Percentiles rank a stretch among this genome's conserved stretches.
phyloP scores from a whole-genome alignment of 352 stramenopile species.

The Globisporangium barbulae region DNA sequence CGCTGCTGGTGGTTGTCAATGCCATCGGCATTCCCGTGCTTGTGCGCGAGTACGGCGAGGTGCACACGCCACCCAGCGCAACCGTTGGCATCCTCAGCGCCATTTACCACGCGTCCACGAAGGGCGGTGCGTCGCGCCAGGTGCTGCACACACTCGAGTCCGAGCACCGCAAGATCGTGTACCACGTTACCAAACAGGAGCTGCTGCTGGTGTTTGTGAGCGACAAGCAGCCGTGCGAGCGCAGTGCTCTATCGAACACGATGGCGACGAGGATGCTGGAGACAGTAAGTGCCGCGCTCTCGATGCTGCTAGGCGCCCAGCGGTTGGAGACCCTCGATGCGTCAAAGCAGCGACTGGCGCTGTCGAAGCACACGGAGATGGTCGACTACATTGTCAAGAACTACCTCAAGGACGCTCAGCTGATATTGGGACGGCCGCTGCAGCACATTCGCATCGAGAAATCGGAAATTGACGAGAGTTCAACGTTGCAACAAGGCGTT shows the following conservation, averaged over 20 bases:
- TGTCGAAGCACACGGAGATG: slow-evolving; percentile 29
- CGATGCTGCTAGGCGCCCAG: slow-evolving; percentile 21
- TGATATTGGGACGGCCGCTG: slow-evolving; percentile 30
- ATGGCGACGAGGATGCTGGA: slow-evolving; percentile 27
- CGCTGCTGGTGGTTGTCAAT: slow-evolving; percentile 47
- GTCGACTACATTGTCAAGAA: slow-evolving; percentile 30
- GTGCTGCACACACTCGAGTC: slow-evolving; percentile 30
- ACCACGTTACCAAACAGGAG: slow-evolving; percentile 26
- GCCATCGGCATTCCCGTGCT: slow-evolving; percentile 48
- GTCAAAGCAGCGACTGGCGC: slow-evolving; percentile 31
- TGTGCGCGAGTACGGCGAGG: slow-evolving; percentile 39
- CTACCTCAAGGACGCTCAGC: slow-evolving; percentile 19
- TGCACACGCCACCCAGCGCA: slow-evolving; percentile 39
- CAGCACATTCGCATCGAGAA: background rate
- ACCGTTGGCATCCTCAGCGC: slow-evolving; percentile 44
- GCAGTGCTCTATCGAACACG: background rate
- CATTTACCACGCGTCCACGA: slow-evolving; percentile 42
- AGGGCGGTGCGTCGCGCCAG: slow-evolving; percentile 1
- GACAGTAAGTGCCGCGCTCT: slow-evolving; percentile 20
- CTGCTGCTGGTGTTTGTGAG: slow-evolving; percentile 33
- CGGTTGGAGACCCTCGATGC: slow-evolving; percentile 25
- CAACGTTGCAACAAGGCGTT: slow-evolving; percentile 8
- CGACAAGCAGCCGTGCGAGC: slow-evolving; percentile 9
- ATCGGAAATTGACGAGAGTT: background rate
- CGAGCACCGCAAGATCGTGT: slow-evolving; percentile 29